Percentiles rank a stretch among this genome's conserved stretches.
phyloP scores from a whole-genome alignment of 1,139 yeast genomes.

The Geotrichum candidum region DNA sequence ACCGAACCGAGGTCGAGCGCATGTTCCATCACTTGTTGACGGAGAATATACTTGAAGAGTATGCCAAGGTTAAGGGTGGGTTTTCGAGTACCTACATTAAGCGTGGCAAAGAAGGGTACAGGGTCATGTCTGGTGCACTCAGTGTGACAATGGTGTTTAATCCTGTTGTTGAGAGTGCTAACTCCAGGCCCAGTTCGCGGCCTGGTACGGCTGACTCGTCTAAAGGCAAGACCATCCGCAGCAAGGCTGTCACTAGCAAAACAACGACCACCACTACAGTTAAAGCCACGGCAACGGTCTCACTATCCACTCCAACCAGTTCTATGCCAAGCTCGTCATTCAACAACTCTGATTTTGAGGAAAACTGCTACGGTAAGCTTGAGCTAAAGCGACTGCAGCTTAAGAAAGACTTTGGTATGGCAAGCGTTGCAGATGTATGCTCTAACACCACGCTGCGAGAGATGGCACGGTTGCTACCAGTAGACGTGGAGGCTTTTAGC shows the following conservation, averaged over 20 bases:
- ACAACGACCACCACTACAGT: background rate
- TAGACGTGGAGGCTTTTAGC: constrained; percentile 16
- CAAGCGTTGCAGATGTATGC: constrained; percentile 19
- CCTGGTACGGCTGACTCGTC: background rate
- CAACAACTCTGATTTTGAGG: constrained; percentile 11
- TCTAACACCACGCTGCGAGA: constrained; percentile 20
- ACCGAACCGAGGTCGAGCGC: constrained; percentile 69
- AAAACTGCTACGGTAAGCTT: constrained; percentile 20
- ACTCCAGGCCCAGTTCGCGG: background rate
- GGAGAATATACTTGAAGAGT: constrained; percentile 64
- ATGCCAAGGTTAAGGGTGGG: constrained; percentile 57
- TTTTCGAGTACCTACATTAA: constrained; percentile 73
- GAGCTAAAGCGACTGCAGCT: constrained; percentile 14
- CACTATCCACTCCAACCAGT: background rate
- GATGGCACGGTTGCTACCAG: constrained; percentile 18
- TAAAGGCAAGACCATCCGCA: background rate
- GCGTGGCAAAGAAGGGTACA: constrained; percentile 49
- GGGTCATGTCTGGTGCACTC: constrained; percentile 43
- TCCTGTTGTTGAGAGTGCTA: background rate
- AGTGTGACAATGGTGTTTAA: constrained; percentile 45
- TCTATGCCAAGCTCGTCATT: background rate
- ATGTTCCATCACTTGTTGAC: constrained; percentile 72
- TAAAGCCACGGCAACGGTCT: background rate
- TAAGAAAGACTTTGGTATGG: constrained; percentile 11
- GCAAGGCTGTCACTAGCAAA: background rate